Evolutionary conservation across 768 basidiomycete genomes (phyloP), one percentile per base, ranked within the genome.

Genomic region (Pleurotus djamor): DNA sequence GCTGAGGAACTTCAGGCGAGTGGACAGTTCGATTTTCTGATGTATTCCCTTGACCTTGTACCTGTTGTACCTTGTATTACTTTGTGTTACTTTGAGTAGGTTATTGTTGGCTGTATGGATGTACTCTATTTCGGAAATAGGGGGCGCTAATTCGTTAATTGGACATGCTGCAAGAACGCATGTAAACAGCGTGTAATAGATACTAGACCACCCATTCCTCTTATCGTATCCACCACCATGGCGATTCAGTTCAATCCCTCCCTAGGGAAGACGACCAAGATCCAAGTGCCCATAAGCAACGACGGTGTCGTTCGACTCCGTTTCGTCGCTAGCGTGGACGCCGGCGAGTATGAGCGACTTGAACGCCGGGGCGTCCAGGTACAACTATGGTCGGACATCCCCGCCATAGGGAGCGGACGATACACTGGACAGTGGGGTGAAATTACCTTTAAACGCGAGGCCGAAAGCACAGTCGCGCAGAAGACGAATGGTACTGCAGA

Each of bases 341-440:
- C 58, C 34, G 50, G 60, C 34, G 72, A 63, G 1, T 74, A 76
- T 61, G 62, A 69, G 9, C 61, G 69, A 33, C 63, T 78, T 34
- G 61, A 66, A 36, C 61, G 61, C 5, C 65, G 72, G 28, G 69
- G 67, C n/a, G 72, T 65, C 8, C 71, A 66, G 49, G 60, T 81
- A 2, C 79, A 81, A 60, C 66, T 81, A 5, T 83, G 79, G 79
- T 76, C 79, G 5, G 68, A 81, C 56, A 63, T 79, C 38, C 68
- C 67, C 21, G 48, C 59, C 9, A 63, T 63, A 47, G 61, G 64
- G 12, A 63, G 44, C 48, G 59, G 60, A 7, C 58, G 57, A 13
- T 21, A 58, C 28, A 48, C 63, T 33, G 66, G 68, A 35, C 66
- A 68, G 52, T 79, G 79, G 80, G 61, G 65, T 13, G 71, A 69